These are phyloP conservation scores for Pelagomonas calceolata DNA, from an alignment of 108 stramenopile species.

Conservation along the genomic window DNA sequence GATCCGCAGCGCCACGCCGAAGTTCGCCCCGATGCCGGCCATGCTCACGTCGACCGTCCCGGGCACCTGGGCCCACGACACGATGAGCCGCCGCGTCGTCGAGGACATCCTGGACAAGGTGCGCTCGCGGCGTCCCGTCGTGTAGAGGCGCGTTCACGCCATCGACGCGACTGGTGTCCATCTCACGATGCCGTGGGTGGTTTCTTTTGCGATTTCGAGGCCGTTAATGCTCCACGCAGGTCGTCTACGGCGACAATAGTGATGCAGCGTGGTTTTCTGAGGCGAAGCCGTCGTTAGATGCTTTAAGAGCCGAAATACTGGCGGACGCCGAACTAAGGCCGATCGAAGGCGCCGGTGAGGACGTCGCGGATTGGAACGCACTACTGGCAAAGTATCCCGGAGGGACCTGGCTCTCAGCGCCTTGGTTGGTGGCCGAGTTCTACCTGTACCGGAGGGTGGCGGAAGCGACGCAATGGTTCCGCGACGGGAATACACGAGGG, in stretches of 20 bases:
- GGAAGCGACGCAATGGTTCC: neutral
- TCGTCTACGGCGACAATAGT: slow-evolving; percentile 61
- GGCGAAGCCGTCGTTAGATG: slow-evolving; percentile 45
- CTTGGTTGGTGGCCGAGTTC: slow-evolving; percentile 90
- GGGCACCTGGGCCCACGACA: slow-evolving; percentile 91
- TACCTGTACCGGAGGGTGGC: slow-evolving; percentile 79
- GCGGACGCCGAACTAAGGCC: slow-evolving; percentile 51
- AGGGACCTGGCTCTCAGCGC: slow-evolving; percentile 81
- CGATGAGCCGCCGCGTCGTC: slow-evolving; percentile 73
- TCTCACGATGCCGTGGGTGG: no score
- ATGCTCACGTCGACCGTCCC: slow-evolving; percentile 55
- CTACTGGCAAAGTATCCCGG: slow-evolving; percentile 57
- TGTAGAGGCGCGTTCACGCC: no score
- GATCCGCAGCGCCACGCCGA: neutral
- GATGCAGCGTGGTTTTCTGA: slow-evolving; percentile 41
- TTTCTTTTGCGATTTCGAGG: no score
- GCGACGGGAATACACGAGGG: neutral
- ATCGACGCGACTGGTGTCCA: no score
- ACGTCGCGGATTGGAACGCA: slow-evolving; percentile 55
- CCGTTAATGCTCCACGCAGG: slow-evolving; percentile 60
- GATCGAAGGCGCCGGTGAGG: slow-evolving; percentile 48
- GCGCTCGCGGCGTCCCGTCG: no score
- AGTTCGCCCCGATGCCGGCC: slow-evolving; percentile 39
- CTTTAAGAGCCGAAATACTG: slow-evolving; percentile 57
- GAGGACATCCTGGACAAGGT: no score